Conservation (phyloP, 2,329 filamentous ascomycete species). For the Sporothrix pallida region DNA sequence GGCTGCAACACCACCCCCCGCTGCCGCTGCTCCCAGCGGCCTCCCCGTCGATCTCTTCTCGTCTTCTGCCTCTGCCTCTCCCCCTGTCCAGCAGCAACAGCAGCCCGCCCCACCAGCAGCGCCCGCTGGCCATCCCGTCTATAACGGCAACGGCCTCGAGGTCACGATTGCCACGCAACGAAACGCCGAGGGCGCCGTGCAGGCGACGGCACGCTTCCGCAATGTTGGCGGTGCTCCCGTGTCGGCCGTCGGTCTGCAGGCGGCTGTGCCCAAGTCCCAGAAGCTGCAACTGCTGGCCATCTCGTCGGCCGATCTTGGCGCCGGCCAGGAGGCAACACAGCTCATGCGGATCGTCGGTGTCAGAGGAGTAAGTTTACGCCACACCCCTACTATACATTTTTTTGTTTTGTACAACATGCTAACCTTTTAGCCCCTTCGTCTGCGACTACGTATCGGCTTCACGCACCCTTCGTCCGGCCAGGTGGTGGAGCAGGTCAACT, state of each 20-base stretch:
- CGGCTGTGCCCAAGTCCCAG: conserved; percentile 94
- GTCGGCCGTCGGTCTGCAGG: conserved; percentile 82
- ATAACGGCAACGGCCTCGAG: conserved; percentile 82
- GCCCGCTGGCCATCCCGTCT: conserved; percentile 69
- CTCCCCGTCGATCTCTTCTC: conserved; percentile 57
- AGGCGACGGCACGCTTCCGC: conserved; percentile 82
- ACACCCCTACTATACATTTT: conserved; percentile 12
- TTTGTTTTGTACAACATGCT: conserved; percentile 16
- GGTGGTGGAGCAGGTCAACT: conserved; percentile 92
- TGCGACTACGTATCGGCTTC: conserved; percentile 86
- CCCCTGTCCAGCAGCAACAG: conserved; percentile 44
- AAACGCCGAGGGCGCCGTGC: conserved; percentile 77
- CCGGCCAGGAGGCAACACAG: conserved; percentile 84
- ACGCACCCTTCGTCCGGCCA: conserved; percentile 70
- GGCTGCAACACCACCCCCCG: conserved; percentile 47
- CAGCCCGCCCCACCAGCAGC: conserved; percentile 43
- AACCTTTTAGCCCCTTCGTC: conserved; percentile 71
- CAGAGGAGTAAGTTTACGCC: conserved; percentile 77
- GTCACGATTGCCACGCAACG: conserved; percentile 85
- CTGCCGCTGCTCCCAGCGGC: conserved; percentile 49
- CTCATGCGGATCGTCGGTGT: conserved; percentile 85
- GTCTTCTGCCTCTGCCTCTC: conserved; percentile 55
- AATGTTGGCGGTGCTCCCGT: conserved; percentile 74
- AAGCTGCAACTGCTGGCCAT: conserved; percentile 92
- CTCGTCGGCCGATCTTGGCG: conserved; percentile 75